These are phyloP conservation scores for Delitschia confertaspora DNA, from an alignment of 495 filamentous ascomycete genomes.

Conservation along the genomic window DNA sequence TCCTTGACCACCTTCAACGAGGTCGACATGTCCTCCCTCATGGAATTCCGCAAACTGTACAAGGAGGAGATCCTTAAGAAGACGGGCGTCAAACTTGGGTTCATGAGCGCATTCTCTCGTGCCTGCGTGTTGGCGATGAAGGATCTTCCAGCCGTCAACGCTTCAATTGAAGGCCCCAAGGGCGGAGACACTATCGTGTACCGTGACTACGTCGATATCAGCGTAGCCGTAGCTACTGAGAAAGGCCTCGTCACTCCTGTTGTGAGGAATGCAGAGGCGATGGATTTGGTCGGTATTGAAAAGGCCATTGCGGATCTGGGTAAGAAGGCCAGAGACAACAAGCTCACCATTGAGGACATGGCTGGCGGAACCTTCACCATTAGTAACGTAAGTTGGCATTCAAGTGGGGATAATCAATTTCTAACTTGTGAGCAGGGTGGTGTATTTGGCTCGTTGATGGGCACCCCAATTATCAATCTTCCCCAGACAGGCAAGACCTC, in stretches of 20 bases:
- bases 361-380: constrained; percentile 98
- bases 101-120: constrained; percentile 95
- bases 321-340: constrained; percentile 94
- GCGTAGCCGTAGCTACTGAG: constrained; percentile 93
- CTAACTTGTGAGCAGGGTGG: too few species aligned
- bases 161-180: constrained; percentile 90
- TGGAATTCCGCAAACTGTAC: constrained; percentile 94
- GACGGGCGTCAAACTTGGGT: constrained; percentile 93
- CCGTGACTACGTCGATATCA: constrained; percentile 95
- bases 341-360: constrained; percentile 99
- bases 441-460: constrained; percentile 79
- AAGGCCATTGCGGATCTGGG: constrained; percentile 86
- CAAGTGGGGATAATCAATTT: too few species aligned
- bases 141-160: constrained; percentile 92
- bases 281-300: constrained; percentile 87
- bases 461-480: constrained; percentile 97
- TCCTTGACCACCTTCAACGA: constrained; percentile 98
- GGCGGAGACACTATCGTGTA: constrained; percentile 97
- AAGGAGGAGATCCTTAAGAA: constrained; percentile 95
- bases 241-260: constrained; percentile 96
- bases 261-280: constrained; percentile 80
- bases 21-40: constrained; percentile 96
- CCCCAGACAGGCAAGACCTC: constrained; percentile 62
- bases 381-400: constrained; percentile 61
- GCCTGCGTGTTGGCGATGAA: constrained; percentile 89